Conservation (phyloP, 2,329 filamentous ascomycete species). For the Pseudocercospora crystallina region DNA sequence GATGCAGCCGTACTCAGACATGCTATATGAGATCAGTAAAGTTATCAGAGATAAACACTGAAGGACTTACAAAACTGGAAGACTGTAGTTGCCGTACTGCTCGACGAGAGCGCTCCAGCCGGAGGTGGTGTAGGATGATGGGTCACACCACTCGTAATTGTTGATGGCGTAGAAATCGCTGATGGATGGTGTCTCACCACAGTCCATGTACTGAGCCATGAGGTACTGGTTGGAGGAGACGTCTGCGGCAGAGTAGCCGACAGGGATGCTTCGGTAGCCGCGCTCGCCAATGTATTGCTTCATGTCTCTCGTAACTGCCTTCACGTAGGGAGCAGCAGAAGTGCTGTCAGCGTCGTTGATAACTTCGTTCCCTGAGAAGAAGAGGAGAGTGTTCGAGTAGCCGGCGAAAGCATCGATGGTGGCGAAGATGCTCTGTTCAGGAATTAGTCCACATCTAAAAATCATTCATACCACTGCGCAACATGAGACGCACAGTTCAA, state of each 20-base stretch:
- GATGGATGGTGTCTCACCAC: constrained; percentile 69
- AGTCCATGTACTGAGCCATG: constrained; percentile 90
- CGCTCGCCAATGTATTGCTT: constrained; percentile 77
- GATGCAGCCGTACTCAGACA: constrained; percentile 86
- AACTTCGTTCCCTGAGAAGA: constrained; percentile 79
- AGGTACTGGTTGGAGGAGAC: constrained; percentile 79
- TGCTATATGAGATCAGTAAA: constrained; percentile 1
- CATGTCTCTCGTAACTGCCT: constrained; percentile 72
- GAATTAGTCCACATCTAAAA: no score
- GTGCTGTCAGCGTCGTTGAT: constrained; percentile 65
- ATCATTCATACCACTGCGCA: no score
- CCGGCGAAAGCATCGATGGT: constrained; percentile 80
- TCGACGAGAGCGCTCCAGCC: constrained; percentile 85
- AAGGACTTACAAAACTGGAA: constrained; percentile 68
- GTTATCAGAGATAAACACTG: not conserved
- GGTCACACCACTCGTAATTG: constrained; percentile 81
- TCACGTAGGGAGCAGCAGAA: constrained; percentile 63
- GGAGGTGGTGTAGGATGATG: constrained; percentile 65
- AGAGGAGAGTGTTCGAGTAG: constrained; percentile 84
- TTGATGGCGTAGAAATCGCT: constrained; percentile 88
- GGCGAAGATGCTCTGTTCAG: constrained; percentile 62
- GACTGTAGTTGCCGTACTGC: constrained; percentile 79
- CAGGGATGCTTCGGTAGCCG: constrained; percentile 65
- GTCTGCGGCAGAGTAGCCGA: constrained; percentile 81
- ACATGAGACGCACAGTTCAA: no score